Conservation (phyloP, 441 rosid species). For the Cnidoscolus chayamansa region DNA sequence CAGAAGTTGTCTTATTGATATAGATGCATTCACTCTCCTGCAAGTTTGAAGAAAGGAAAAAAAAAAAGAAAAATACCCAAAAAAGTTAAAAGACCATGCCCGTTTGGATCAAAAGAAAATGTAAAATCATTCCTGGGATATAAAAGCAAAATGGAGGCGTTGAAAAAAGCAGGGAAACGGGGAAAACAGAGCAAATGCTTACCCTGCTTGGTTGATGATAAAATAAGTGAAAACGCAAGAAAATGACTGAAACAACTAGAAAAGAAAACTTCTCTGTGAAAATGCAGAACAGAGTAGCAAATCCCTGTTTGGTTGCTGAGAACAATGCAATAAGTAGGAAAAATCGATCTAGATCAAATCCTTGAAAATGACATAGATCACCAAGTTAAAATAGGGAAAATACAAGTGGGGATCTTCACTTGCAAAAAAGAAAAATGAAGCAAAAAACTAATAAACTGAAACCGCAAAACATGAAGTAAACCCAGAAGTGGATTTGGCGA, state of each 20-base stretch:
- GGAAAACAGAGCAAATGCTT: too few species aligned
- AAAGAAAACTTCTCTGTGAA: background rate
- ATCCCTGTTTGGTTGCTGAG: conserved; percentile 9
- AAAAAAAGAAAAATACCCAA: too few species aligned
- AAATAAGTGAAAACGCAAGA: background rate
- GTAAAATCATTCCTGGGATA: background rate
- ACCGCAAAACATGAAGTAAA: conserved; percentile 19
- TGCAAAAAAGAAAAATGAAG: background rate
- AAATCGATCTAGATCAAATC: background rate
- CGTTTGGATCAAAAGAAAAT: conserved; percentile 10
- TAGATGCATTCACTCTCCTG: conserved; percentile 64
- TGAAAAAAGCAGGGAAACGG: too few species aligned
- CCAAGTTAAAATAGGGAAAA: too few species aligned
- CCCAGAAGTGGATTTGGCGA: conserved; percentile 11
- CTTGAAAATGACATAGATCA: too few species aligned
- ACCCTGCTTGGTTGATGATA: too few species aligned
- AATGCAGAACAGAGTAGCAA: too few species aligned
- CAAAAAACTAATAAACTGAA: conserved; percentile 9
- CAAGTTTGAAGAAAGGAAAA: conserved; percentile 15
- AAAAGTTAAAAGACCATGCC: background rate
- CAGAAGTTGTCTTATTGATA: conserved; percentile 51
- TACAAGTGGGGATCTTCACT: background rate
- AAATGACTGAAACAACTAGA: conserved; percentile 4
- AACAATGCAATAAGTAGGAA: background rate
- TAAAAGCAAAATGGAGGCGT: background rate